A percentile compares a stretch with the other conserved stretches of the same genome.
These are phyloP conservation scores for Lomentospora prolificans DNA, from an alignment of 2,329 filamentous ascomycete genomes.

Conservation along the genomic window DNA sequence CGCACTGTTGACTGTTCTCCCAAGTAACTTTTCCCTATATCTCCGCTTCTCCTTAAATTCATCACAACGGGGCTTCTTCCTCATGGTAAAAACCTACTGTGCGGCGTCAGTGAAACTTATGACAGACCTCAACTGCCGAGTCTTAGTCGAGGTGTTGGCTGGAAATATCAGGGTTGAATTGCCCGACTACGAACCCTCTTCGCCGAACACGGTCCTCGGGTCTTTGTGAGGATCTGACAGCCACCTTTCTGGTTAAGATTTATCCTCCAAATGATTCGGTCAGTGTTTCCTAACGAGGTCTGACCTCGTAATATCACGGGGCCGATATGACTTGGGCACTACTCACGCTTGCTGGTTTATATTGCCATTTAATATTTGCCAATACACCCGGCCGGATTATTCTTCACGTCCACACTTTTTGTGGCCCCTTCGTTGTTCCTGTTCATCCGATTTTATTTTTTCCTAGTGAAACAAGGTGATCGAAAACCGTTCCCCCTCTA, in stretches of 20 bases:
- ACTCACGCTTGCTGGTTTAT: not conserved
- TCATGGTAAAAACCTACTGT: too few relatives aligned
- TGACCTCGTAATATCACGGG: not conserved
- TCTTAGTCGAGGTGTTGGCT: not conserved
- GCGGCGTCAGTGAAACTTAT: not conserved
- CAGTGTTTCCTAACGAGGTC: too few relatives aligned
- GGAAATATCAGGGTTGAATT: not conserved
- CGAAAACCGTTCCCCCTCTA: too few relatives aligned
- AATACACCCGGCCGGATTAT: conserved; percentile 2
- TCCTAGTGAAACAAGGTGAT: too few relatives aligned
- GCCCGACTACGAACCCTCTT: not conserved
- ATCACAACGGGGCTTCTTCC: too few relatives aligned
- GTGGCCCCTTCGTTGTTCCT: not conserved
- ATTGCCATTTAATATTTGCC: conserved; percentile 1
- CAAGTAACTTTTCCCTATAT: too few relatives aligned
- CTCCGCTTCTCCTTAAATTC: too few relatives aligned
- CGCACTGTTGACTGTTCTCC: too few relatives aligned
- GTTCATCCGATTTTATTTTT: not conserved
- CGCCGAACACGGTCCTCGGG: too few relatives aligned
- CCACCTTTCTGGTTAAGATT: too few relatives aligned
- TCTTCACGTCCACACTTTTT: not conserved
- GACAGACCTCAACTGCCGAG: not conserved
- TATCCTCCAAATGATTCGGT: too few relatives aligned
- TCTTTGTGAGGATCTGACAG: too few relatives aligned
- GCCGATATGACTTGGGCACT: not conserved